These are phyloP conservation scores for Petrea volubilis DNA, from an alignment of 257 asterid genomes.

Conservation along the genomic window DNA sequence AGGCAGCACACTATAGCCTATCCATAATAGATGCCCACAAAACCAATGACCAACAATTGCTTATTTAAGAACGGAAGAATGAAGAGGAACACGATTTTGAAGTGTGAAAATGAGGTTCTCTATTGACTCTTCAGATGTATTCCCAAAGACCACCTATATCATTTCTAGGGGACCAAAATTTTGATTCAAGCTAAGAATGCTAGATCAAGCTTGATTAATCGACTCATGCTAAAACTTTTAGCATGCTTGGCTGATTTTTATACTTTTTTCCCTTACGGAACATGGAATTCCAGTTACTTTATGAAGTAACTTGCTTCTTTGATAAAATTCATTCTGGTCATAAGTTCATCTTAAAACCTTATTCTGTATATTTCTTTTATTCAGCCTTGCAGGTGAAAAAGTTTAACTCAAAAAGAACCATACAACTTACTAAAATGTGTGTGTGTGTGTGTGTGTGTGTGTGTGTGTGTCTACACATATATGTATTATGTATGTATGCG, in stretches of 20 bases:
- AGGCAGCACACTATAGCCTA: too few species aligned
- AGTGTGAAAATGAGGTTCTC: neutral
- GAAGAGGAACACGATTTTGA: too few species aligned
- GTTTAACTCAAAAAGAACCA: neutral
- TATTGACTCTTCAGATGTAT: neutral
- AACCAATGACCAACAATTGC: neutral
- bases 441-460: too few species aligned
- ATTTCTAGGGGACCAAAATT: neutral
- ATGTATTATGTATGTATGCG: too few species aligned
- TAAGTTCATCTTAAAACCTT: neutral
- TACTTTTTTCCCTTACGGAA: neutral
- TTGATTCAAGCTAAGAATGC: neutral
- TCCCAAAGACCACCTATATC: neutral
- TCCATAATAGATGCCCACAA: neutral
- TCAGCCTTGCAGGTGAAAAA: neutral
- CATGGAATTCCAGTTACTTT: neutral
- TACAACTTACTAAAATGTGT: too few species aligned
- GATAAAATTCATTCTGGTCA: neutral
- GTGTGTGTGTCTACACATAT: too few species aligned
- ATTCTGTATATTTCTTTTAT: neutral
- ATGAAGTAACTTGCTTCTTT: neutral
- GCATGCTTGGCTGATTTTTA: neutral
- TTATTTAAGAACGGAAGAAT: too few species aligned
- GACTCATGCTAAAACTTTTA: neutral
- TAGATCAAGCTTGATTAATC: neutral